Evolutionary conservation across 23 red algal genomes (phyloP).

Genomic region (Gracilaria gracilis): DNA sequence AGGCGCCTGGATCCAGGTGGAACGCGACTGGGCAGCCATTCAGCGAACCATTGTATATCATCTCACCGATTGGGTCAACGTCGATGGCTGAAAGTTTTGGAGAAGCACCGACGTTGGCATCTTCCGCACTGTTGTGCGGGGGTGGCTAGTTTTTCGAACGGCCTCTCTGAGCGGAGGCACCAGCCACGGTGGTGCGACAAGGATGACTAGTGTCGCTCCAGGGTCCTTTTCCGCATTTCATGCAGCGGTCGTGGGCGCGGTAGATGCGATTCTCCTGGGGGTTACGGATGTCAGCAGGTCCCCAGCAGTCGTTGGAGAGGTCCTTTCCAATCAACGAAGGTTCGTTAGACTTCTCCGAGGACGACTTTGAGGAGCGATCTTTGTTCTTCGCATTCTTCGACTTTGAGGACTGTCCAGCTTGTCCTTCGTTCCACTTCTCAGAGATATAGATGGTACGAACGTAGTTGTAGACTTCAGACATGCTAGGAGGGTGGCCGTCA

Average conservation of each 20-base stretch:
- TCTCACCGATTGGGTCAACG: background rate
- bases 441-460: constrained; percentile 1
- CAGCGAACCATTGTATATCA: background rate
- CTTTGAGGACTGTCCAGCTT: background rate
- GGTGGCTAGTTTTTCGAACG: background rate
- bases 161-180: background rate
- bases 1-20: constrained; percentile 23
- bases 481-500: background rate
- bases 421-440: background rate
- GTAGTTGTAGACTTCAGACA: background rate
- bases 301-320: background rate
- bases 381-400: background rate
- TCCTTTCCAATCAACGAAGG: background rate
- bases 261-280: background rate
- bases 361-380: background rate
- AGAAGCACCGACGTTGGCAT: background rate
- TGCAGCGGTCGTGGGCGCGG: background rate
- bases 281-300: background rate
- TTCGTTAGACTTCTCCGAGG: background rate
- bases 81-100: background rate
- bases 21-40: background rate
- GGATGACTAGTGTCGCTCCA: background rate
- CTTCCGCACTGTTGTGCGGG: background rate
- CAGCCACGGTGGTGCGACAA: background rate
- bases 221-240: background rate